phyloP scores from a whole-genome alignment of 805 yeast genomes.

The Metschnikowia lachancei region DNA sequence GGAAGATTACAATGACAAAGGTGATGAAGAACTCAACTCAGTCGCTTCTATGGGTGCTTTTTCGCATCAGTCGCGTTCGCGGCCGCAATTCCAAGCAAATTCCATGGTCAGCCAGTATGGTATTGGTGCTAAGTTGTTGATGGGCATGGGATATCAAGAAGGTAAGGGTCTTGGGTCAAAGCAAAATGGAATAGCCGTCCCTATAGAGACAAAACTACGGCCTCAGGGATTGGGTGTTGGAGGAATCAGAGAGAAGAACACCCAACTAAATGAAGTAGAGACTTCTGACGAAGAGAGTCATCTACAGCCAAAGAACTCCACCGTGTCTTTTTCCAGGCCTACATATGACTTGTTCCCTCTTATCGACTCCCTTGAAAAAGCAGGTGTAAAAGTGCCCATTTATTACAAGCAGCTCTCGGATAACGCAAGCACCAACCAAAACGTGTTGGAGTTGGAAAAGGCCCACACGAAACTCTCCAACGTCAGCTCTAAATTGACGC shows the following conservation, averaged over 20 bases:
- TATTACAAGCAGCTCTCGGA: constrained; percentile 36
- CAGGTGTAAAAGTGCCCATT: constrained; percentile 36
- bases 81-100: too few relatives aligned
- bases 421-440: constrained; percentile 7
- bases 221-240: constrained; percentile 77
- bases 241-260: constrained; percentile 43
- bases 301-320: constrained; percentile 18
- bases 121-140: constrained; percentile 74
- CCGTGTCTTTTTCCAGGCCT: constrained; percentile 14
- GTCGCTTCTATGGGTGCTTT: not conserved
- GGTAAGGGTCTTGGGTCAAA: constrained; percentile 83
- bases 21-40: not conserved
- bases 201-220: constrained; percentile 67
- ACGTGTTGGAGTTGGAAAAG: constrained; percentile 10
- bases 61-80: too few relatives aligned
- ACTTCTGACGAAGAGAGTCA: constrained; percentile 5
- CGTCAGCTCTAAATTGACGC: constrained; percentile 19
- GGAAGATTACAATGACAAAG: not conserved
- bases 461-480: constrained; percentile 17
- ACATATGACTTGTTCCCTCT: constrained; percentile 30
- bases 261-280: constrained; percentile 14
- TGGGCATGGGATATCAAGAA: constrained; percentile 80
- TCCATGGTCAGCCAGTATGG: constrained; percentile 52
- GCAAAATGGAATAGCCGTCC: constrained; percentile 73
- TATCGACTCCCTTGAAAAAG: constrained; percentile 35